Conservation (phyloP, 441 rosid species). For the Flueggea neowawraea region DNA sequence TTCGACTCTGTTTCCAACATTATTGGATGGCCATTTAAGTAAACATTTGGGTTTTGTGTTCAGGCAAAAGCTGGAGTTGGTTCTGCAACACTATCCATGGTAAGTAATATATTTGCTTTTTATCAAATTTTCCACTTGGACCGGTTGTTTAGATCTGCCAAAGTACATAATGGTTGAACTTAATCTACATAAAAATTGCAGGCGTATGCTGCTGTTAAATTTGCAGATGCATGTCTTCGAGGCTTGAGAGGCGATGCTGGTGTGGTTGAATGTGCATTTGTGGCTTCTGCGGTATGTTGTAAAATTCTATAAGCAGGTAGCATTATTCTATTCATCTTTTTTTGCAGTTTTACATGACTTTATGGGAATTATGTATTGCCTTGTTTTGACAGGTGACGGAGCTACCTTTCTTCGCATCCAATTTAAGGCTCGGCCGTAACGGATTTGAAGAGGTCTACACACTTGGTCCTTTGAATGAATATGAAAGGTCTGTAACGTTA, state of each 20-base stretch:
- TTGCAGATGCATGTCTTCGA: slow-evolving; percentile 86
- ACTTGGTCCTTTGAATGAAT: slow-evolving; percentile 77
- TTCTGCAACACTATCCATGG: slow-evolving; percentile 98
- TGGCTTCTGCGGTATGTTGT: slow-evolving; percentile 65
- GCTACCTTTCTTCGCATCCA: slow-evolving; percentile 90
- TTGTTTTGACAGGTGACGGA: slow-evolving; percentile 69
- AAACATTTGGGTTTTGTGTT: slow-evolving; percentile 13
- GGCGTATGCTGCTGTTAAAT: slow-evolving; percentile 98
- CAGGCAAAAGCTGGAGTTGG: slow-evolving; percentile 99
- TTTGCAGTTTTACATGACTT: not conserved
- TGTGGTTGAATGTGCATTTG: slow-evolving; percentile 67
- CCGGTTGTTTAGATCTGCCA: not conserved
- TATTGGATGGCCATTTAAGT: not conserved
- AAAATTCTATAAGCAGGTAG: not conserved
- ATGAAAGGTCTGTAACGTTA: slow-evolving; percentile 58
- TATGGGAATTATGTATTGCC: not conserved
- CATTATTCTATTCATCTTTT: no score
- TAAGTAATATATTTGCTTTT: slow-evolving; percentile 21
- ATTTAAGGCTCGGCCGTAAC: slow-evolving; percentile 64
- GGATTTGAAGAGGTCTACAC: slow-evolving; percentile 80
- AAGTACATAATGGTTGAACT: not conserved
- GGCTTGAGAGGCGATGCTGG: slow-evolving; percentile 83
- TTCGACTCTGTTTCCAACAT: no score
- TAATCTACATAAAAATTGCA: slow-evolving; percentile 22
- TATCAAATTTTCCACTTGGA: not conserved